A percentile compares a stretch with the other conserved stretches of the same genome.
These are phyloP conservation scores for Russula vinacea DNA, from an alignment of 768 basidiomycete species.

Conservation along the genomic window DNA sequence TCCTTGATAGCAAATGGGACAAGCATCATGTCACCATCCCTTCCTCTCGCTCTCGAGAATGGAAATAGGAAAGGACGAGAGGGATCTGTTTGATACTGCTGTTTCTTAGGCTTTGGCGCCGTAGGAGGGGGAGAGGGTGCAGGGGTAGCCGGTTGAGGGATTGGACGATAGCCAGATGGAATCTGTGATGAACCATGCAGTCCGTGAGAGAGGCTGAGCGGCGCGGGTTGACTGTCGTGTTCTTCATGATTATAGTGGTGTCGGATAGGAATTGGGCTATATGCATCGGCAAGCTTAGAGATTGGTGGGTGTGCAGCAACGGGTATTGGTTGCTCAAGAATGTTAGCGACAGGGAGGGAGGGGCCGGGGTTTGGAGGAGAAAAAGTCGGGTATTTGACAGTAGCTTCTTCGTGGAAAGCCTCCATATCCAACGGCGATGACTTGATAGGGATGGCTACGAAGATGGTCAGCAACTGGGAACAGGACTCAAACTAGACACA, in stretches of 20 bases:
- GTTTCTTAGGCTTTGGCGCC: conserved; percentile 91
- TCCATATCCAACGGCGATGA: conserved; percentile 89
- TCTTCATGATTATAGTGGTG: conserved; percentile 93
- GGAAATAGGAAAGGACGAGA: conserved; percentile 92
- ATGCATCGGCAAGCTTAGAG: conserved; percentile 80
- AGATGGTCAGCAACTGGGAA: conserved; percentile 5
- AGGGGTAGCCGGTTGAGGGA: conserved; percentile 78
- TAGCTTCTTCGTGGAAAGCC: conserved; percentile 83
- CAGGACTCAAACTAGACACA: conserved; percentile 29
- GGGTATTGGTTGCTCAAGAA: conserved; percentile 32
- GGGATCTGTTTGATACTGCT: conserved; percentile 98
- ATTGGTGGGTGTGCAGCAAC: conserved; percentile 39
- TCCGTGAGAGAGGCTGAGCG: conserved; percentile 39
- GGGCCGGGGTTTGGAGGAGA: conserved; percentile 43
- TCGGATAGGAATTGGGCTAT: conserved; percentile 88
- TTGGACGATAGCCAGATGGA: conserved; percentile 43
- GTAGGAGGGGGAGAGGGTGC: conserved; percentile 75
- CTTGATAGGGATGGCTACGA: conserved; percentile 67
- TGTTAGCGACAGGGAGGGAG: conserved; percentile 41
- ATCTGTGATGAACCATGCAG: conserved; percentile 37
- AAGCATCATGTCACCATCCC: conserved; percentile 55
- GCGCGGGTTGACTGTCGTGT: conserved; percentile 47
- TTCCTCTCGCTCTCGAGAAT: conserved; percentile 66
- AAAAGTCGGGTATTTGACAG: conserved; percentile 96
- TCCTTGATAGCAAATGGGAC: conserved; percentile 96